Evolutionary conservation across 352 stramenopile genomes (phyloP).

Genomic region (Globisporangium cystogenes): DNA sequence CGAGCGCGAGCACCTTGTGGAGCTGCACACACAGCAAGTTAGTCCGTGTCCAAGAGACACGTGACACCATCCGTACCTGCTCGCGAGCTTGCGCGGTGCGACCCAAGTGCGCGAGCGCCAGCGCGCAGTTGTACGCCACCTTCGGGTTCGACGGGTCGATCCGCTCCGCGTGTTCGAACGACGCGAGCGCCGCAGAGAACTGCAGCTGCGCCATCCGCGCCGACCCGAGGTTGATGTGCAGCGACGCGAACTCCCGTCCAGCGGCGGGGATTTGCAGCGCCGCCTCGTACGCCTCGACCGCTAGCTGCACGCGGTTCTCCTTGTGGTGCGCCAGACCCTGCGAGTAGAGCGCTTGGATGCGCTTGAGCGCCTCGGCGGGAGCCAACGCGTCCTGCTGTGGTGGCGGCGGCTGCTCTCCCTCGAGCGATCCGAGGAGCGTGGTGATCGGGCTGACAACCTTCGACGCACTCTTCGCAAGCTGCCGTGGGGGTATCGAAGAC

Average conservation of each 20-base stretch:
- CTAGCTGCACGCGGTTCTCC: conserved; percentile 33
- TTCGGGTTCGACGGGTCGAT: conserved; percentile 57
- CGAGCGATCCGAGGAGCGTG: not conserved
- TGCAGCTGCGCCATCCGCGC: conserved; percentile 37
- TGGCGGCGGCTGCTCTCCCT: not conserved
- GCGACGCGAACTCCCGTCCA: conserved; percentile 44
- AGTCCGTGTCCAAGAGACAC: no score
- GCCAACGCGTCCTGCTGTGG: not conserved
- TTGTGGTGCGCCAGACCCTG: conserved; percentile 57
- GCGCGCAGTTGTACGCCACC: conserved; percentile 47
- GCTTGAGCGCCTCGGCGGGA: conserved; percentile 17
- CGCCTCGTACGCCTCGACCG: conserved; percentile 43
- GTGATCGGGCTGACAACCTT: not conserved
- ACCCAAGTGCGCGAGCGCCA: conserved; percentile 40
- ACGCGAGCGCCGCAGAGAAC: conserved; percentile 26
- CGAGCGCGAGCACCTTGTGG: conserved; percentile 25
- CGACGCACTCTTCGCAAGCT: no score
- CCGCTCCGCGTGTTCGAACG: conserved; percentile 32
- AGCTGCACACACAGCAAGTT: conserved; percentile 20
- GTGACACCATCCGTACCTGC: conserved; percentile 32
- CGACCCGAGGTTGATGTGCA: conserved; percentile 67
- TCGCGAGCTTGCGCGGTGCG: conserved; percentile 18
- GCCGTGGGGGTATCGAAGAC: not conserved
- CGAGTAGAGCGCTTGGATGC: conserved; percentile 51
- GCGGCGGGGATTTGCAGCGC: conserved; percentile 27